phyloP scores from a whole-genome alignment of 2,329 filamentous ascomycete species.

The Neoarthrinium moseri region DNA sequence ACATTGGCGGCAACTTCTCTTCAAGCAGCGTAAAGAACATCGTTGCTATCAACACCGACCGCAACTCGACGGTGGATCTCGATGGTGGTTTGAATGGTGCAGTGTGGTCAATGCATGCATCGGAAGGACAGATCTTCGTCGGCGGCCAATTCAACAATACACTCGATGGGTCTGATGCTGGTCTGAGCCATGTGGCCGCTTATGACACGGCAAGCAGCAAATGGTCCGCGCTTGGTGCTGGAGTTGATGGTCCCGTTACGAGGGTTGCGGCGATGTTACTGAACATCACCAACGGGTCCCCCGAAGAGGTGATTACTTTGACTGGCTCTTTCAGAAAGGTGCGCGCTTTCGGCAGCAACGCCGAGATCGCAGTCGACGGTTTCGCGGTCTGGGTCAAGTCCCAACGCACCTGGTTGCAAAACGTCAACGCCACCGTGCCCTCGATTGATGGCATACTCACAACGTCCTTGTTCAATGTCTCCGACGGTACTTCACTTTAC shows the following conservation, averaged over 20 bases:
- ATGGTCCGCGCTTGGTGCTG: constrained; percentile 81
- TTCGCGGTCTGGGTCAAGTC: constrained; percentile 94
- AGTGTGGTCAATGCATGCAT: constrained; percentile 70
- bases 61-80: constrained; percentile 58
- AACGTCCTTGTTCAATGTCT: constrained; percentile 63
- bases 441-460: constrained; percentile 72
- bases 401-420: constrained; percentile 81
- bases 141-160: constrained; percentile 85
- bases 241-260: constrained; percentile 77
- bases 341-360: constrained; percentile 63
- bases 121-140: constrained; percentile 69
- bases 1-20: constrained; percentile 83
- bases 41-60: constrained; percentile 66
- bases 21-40: constrained; percentile 70
- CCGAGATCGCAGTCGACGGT: constrained; percentile 63
- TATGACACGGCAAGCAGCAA: constrained; percentile 67
- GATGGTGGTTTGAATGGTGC: constrained; percentile 77
- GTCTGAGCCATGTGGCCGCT: constrained; percentile 72
- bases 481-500: constrained; percentile 65
- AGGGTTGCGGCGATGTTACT: constrained; percentile 74
- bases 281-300: constrained; percentile 68
- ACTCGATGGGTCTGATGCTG: constrained; percentile 55
- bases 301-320: constrained; percentile 74
- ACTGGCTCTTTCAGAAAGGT: constrained; percentile 78
- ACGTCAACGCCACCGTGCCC: constrained; percentile 64